A percentile compares a stretch with the other conserved stretches of the same genome.
Evolutionary conservation across 495 filamentous ascomycete species (phyloP).

Genomic region (Penicilliopsis zonata): DNA sequence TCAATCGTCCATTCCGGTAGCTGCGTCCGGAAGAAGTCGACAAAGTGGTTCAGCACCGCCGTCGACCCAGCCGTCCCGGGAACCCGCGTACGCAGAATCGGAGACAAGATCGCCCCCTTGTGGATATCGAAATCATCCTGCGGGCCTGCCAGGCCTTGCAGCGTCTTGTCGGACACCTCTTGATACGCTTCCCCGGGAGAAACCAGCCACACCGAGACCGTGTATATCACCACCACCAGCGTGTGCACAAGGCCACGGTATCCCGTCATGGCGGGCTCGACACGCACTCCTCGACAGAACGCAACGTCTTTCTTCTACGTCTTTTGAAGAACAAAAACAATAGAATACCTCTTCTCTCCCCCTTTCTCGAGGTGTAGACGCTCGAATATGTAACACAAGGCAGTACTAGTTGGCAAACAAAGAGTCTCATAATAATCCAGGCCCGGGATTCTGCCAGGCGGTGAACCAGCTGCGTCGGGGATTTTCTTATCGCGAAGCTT

Average conservation of each 20-base stretch:
- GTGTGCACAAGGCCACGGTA: constrained; percentile 13
- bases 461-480: too few relatives aligned
- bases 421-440: too few relatives aligned
- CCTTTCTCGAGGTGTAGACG: too few relatives aligned
- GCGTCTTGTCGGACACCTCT: constrained; percentile 56
- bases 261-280: too few relatives aligned
- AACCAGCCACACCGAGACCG: constrained; percentile 17
- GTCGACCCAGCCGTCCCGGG: constrained; percentile 71
- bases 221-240: constrained; percentile 16
- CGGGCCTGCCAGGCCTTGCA: constrained; percentile 54
- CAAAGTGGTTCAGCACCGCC: constrained; percentile 68
- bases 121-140: constrained; percentile 71
- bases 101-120: constrained; percentile 62
- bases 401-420: too few relatives aligned
- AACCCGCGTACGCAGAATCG: constrained; percentile 83
- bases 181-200: constrained; percentile 46
- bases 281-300: too few relatives aligned
- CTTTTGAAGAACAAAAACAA: too few relatives aligned
- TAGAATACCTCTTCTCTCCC: too few relatives aligned
- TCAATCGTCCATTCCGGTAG: constrained; percentile 71
- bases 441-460: too few relatives aligned
- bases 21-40: constrained; percentile 58
- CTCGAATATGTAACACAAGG: too few relatives aligned
- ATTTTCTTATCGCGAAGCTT: too few relatives aligned
- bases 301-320: too few relatives aligned